A percentile compares a stretch with the other conserved stretches of the same genome.
phyloP scores from a whole-genome alignment of 805 yeast genomes.

The Candida succiphila region DNA sequence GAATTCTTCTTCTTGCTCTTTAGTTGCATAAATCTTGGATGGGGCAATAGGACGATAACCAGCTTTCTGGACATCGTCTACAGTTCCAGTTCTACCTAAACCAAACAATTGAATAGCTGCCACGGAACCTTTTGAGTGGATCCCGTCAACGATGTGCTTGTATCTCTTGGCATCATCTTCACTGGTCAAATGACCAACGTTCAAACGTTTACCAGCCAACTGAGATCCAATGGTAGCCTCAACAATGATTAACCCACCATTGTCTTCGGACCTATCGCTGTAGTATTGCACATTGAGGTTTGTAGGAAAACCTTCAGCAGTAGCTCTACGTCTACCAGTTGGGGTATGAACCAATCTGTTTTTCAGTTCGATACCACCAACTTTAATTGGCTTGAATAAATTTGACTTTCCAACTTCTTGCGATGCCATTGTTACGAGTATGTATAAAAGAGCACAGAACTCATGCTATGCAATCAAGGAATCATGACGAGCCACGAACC shows the following conservation, averaged over 20 bases:
- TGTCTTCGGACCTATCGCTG: slow-evolving; percentile 33
- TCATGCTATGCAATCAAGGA: too few relatives aligned
- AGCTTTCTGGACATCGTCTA: slow-evolving; percentile 22
- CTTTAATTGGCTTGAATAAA: slow-evolving; percentile 25
- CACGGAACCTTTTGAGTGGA: slow-evolving; percentile 34
- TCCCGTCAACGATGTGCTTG: slow-evolving; percentile 33
- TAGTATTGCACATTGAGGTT: slow-evolving; percentile 36
- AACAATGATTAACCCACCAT: slow-evolving; percentile 32
- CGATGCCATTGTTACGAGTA: background rate
- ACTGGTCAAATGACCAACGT: slow-evolving; percentile 39
- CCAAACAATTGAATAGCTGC: slow-evolving; percentile 36
- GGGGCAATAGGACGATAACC: slow-evolving; percentile 28
- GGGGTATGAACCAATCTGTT: slow-evolving; percentile 13
- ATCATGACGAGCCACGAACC: too few relatives aligned
- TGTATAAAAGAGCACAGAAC: too few relatives aligned
- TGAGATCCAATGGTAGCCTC: slow-evolving; percentile 35
- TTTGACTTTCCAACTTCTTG: slow-evolving; percentile 11
- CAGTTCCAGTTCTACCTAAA: slow-evolving; percentile 22
- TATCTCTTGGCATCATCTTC: slow-evolving; percentile 36
- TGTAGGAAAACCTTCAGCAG: slow-evolving; percentile 23
- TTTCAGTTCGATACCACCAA: slow-evolving; percentile 19
- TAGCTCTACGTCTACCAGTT: slow-evolving; percentile 9
- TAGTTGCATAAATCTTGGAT: slow-evolving; percentile 23
- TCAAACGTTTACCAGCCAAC: slow-evolving; percentile 16
- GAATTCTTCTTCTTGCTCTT: slow-evolving; percentile 5